phyloP scores from a whole-genome alignment of 306 rosid species.

The Trichosanthes cucumerina region DNA sequence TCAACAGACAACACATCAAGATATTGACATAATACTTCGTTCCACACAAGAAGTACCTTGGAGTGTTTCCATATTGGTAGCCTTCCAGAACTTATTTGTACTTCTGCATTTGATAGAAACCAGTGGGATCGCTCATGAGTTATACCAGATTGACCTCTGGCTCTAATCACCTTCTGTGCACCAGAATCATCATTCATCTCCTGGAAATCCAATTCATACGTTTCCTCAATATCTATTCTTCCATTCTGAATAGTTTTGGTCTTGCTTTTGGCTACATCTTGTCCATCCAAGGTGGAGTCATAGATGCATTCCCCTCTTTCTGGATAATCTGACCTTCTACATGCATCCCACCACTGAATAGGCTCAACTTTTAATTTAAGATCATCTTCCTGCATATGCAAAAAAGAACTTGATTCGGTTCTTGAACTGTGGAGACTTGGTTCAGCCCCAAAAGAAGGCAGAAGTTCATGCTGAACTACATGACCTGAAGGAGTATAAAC shows the following conservation, averaged over 20 bases:
- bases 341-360: conserved; percentile 92
- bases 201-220: conserved; percentile 24
- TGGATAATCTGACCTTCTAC: conserved; percentile 78
- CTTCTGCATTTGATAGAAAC: conserved; percentile 79
- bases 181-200: conserved; percentile 24
- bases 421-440: conserved; percentile 27
- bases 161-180: conserved; percentile 18
- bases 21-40: conserved; percentile 9
- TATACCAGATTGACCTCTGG: conserved; percentile 23
- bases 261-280: conserved; percentile 24
- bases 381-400: conserved; percentile 63
- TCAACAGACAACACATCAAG: neutral
- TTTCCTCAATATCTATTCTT: conserved; percentile 25
- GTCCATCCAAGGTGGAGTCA: conserved; percentile 33
- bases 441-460: conserved; percentile 58
- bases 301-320: conserved; percentile 51
- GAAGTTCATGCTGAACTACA: conserved; percentile 78
- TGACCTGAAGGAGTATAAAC: conserved; percentile 90
- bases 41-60: conserved; percentile 38
- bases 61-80: conserved; percentile 73
- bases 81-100: conserved; percentile 62
- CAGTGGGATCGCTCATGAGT: conserved; percentile 48
- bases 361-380: conserved; percentile 85
- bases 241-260: conserved; percentile 31
- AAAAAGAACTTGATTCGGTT: conserved; percentile 37